These are phyloP conservation scores for Wickerhamomyces alni DNA, from an alignment of 805 yeast species.

Conservation along the genomic window DNA sequence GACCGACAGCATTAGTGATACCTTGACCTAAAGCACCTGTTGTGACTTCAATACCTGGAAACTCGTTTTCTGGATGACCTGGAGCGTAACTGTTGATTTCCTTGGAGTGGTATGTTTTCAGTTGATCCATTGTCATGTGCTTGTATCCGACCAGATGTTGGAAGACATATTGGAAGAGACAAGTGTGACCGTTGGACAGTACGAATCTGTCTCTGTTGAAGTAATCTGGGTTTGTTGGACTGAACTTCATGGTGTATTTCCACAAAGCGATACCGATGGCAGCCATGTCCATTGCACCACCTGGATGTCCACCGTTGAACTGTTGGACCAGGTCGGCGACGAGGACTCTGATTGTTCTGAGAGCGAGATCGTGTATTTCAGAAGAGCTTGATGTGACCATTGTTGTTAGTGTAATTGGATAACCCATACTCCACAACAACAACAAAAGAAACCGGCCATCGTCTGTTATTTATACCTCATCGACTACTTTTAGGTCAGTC, in stretches of 20 bases:
- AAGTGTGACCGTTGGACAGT: conserved; percentile 33
- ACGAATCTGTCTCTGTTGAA: conserved; percentile 34
- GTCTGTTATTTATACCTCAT: too few relatives aligned
- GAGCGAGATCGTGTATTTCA: conserved; percentile 22
- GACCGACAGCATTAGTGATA: conserved; percentile 33
- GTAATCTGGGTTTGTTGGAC: conserved; percentile 27
- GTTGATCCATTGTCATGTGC: conserved; percentile 28
- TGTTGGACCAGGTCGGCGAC: conserved; percentile 29
- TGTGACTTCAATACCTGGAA: conserved; percentile 33
- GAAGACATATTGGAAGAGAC: conserved; percentile 28
- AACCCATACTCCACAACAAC: too few relatives aligned
- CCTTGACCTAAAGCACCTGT: conserved; percentile 41
- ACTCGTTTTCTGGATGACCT: conserved; percentile 36
- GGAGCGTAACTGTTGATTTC: conserved; percentile 26
- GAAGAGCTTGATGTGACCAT: conserved; percentile 1
- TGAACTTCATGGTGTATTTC: conserved; percentile 27
- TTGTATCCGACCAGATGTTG: conserved; percentile 28
- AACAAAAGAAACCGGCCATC: too few relatives aligned
- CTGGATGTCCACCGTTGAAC: conserved; percentile 34
- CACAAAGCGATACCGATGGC: conserved; percentile 32
- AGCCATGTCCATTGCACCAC: conserved; percentile 37
- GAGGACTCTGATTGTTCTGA: conserved; percentile 26
- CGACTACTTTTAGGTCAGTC: too few relatives aligned
- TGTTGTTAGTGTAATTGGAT: conserved; percentile 5
- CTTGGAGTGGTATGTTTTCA: conserved; percentile 28